Base-by-base conservation (phyloP, 2,329 filamentous ascomycete species). In the Pseudopyrenochaeta lycopersici region DNA sequence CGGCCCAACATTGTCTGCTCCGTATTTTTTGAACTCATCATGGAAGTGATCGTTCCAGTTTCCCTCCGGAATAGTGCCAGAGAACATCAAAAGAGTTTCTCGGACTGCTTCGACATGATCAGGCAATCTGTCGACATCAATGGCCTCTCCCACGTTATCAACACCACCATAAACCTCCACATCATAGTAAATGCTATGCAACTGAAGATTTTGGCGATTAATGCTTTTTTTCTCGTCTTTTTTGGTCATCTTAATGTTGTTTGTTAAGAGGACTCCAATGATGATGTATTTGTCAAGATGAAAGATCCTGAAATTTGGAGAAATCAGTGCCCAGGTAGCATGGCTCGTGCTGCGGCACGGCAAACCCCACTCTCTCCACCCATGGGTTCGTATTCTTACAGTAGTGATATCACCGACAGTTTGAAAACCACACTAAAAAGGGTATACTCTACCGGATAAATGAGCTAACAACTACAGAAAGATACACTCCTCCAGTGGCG, bases 101-200 rank as follows among this genome's bases (percentile, higher is more conserved):
- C 52, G 46, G 17, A 54, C 52, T 43, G 35, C 46, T 11, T 54
- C 41, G 17, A 54, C 46, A 15, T 50, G 41, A 4, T 50, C 29
- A 4, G 46, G 52, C 12, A 54, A 29, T 12, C 12, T 4, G 7
- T 3, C n/a, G 3, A 6, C 15, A 2, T 38, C 17, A 9, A 9
- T 9, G 4, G 23, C 9, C 9, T 27, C 4, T 27, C 23, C 23
- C 9, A 27, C 15, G 14, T n/a, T 9, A 4, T 15, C 32, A 35
- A 30, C 12, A n/a, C 33, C n/a, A 21, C 6, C 40, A 32, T 52
- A 46, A 15, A 48, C 43, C 11, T 52, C 27, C 31, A 21, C 18
- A 12, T 52, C 38, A 18, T 52, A 52, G 20, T 39, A 29, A 10
- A 52, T 47, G 10, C 15, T 23, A 23, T 47, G 31, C 4, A 7